Evolutionary conservation across 2,329 filamentous ascomycete genomes (phyloP), one percentile per base, ranked within the genome.

Genomic region (Tetracladium maxilliforme): DNA sequence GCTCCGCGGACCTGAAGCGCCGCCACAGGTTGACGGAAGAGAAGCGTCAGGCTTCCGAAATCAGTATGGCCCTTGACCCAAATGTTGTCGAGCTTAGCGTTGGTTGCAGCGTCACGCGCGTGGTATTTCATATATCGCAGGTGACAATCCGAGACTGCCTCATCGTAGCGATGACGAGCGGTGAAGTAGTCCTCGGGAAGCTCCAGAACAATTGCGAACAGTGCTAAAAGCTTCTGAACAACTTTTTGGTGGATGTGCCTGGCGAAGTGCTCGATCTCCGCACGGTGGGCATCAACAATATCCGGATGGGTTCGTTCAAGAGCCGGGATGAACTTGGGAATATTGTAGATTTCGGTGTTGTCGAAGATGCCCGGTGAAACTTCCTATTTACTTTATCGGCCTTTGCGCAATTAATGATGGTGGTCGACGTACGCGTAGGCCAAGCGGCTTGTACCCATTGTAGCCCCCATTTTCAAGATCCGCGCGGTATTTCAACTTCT

Each of bases 61-160:
- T 72, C 66, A 0, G 65, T 70, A 35, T 71, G 65, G 0, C 65
- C 64, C 0, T 47, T 47, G 0, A 51, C 48, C 33, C 60, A 61
- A 1, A 64, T 45, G 12, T 47, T 43, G 0, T 54, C 54, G 3
- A 52, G 48, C 19, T 47, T 49, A 16, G 49, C 51, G 29, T 58
- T 58, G 14, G 64, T 56, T n/a, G 61, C 54, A 0, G 50, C 40
- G 0, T 48, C 54, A 18, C 65, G 60, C 1, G 56, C 54, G 7
- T 54, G 52, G 31, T 71, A 71, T 24, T 61, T 53, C 65, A 73
- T 73, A 41, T 71, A 73, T 4, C 70, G 57, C n/a, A 73, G 51
- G 29, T 73, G 67, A n/a, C n/a, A n/a, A 14, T 67, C 64, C 31
- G 73, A 67, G 11, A 62, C 58, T 15, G 62, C 55, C n/a, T 58